A percentile compares a stretch with the other conserved stretches of the same genome.
Evolutionary conservation across 2,329 filamentous ascomycete genomes (phyloP).

Genomic region (Verticillium isaacii): DNA sequence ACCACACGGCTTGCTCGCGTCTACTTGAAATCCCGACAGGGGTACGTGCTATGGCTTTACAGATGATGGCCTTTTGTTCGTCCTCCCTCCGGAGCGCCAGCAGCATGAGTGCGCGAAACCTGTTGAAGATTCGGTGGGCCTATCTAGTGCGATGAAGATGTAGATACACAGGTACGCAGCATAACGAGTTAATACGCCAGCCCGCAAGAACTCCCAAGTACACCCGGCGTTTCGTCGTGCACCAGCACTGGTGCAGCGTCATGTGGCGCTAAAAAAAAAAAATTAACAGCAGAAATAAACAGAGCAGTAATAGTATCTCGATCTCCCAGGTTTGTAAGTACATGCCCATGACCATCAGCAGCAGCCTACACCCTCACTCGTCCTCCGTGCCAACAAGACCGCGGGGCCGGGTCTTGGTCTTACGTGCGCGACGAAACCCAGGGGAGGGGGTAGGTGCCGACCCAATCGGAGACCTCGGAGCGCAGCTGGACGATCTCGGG

Average conservation of each 20-base stretch:
- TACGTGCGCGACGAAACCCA: constrained; percentile 41
- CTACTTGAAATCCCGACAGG: no score
- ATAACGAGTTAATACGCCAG: not conserved
- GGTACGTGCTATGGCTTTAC: no score
- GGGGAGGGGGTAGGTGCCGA: constrained; percentile 67
- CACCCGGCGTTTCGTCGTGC: not conserved
- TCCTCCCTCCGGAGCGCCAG: no score
- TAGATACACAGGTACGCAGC: not conserved
- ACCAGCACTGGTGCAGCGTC: not conserved
- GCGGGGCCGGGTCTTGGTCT: not conserved
- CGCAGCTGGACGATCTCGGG: constrained; percentile 68
- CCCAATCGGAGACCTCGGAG: constrained; percentile 74
- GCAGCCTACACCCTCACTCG: no score
- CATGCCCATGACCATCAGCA: not conserved
- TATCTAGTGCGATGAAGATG: not conserved
- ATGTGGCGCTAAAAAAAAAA: not conserved
- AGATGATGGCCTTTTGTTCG: no score
- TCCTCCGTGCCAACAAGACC: no score
- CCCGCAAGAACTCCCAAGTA: not conserved
- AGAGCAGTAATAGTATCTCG: not conserved
- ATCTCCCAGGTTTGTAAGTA: not conserved
- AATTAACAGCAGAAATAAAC: not conserved
- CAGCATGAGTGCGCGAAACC: not conserved
- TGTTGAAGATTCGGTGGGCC: constrained; percentile 1
- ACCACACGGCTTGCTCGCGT: no score